Base-by-base conservation (phyloP, 257 asterid genomes). In the Mitragyna speciosa region DNA sequence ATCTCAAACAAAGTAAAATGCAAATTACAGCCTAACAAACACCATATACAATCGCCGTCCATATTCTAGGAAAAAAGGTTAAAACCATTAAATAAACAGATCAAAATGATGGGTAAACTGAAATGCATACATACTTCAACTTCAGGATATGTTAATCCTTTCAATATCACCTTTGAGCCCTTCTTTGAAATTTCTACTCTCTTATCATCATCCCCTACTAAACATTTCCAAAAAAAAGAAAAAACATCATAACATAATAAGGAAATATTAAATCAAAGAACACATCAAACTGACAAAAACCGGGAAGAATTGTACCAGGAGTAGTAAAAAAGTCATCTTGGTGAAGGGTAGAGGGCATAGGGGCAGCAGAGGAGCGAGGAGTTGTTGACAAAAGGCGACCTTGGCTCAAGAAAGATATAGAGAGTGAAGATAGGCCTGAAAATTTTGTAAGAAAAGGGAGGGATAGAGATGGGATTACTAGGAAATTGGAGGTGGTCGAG, bases 61-160 rank as follows among this genome's bases (percentile, higher is more conserved):
- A 49, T 11, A 56, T 17, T 51, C 2, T 28, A 0, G 22, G 6
- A 33, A 63, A 30, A 17, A 2, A 12, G 14, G 24, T 76, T 16
- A 41, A 47, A 41, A 31, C 41, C 3, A 43, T 28, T 20, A 2
- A 43, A 58, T 19, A 68, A 43, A 73, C 39, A 31, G 31, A 64
- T 17, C 8, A 12, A 7, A 1, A 12, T 72, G 63, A 49, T 33
- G 11, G 12, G 24, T n/a, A 15, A 63, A 41, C n/a, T 78, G 8
- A 36, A 41, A 63, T 12, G 7, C 6, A 14, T 0, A 66, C 79
- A 59, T 74, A 95, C 99, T 91, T 93, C 94, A 72, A 95, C 91
- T 76, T 95, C 94, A 66, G 86, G 78, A 81, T 92, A 95, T 73
- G 94, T 87, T 94, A 95, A 84, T 79, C 95, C 99, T 84, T 95